Evolutionary conservation across 192 early-diverging fungal species (phyloP).

Genomic region (Linnemannia schmuckeri): DNA sequence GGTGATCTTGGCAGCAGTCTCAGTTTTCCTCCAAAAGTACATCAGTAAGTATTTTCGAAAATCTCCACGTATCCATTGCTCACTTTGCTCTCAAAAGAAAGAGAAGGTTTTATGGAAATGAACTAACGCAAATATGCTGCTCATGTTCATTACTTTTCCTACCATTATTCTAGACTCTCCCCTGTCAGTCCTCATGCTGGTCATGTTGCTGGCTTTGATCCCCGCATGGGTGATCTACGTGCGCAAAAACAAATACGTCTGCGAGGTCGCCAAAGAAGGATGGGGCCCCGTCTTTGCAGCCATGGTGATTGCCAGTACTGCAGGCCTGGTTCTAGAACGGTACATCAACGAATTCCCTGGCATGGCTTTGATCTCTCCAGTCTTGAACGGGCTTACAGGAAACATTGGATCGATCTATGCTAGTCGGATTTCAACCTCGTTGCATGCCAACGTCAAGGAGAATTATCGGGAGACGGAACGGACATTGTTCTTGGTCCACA

Average conservation of each 20-base stretch:
- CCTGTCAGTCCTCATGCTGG: constrained; percentile 57
- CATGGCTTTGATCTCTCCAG: constrained; percentile 76
- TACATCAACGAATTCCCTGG: constrained; percentile 76
- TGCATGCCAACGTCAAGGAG: constrained; percentile 68
- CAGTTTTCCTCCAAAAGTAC: constrained; percentile 61
- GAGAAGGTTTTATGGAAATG: background rate
- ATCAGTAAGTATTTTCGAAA: constrained; percentile 58
- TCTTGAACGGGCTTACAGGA: constrained; percentile 77
- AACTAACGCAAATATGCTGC: constrained; percentile 1
- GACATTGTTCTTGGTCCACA: constrained; percentile 75
- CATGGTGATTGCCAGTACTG: constrained; percentile 77
- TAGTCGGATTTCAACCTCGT: constrained; percentile 78
- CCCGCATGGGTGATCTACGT: constrained; percentile 66
- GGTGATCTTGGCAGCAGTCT: constrained; percentile 69
- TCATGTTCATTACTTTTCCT: background rate
- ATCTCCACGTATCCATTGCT: background rate
- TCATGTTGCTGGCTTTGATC: constrained; percentile 56
- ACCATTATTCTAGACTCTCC: constrained; percentile 36
- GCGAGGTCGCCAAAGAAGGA: constrained; percentile 73
- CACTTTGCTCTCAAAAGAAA: background rate
- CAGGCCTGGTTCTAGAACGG: constrained; percentile 75
- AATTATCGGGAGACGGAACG: constrained; percentile 65
- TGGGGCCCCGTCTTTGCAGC: constrained; percentile 85
- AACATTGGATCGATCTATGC: constrained; percentile 88
- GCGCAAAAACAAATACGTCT: constrained; percentile 72